A percentile compares a stretch with the other conserved stretches of the same genome.
phyloP scores from a whole-genome alignment of 2,329 filamentous ascomycete genomes.

The Cladobotryum mycophilum region DNA sequence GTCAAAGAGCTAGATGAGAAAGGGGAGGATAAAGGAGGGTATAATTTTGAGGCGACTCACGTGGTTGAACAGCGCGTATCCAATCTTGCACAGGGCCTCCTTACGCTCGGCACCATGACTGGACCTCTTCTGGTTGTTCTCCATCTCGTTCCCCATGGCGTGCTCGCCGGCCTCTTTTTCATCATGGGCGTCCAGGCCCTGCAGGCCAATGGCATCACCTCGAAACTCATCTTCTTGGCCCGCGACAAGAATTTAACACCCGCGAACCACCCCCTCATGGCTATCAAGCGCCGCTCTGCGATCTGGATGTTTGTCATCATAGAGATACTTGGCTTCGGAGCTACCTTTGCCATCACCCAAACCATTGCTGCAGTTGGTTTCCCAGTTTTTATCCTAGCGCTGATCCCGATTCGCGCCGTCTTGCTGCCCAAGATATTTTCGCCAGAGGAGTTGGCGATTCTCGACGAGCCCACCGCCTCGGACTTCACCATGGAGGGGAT shows the following conservation, averaged over 20 bases:
- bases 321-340: slow-evolving; percentile 65
- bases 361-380: slow-evolving; percentile 79
- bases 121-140: slow-evolving; percentile 67
- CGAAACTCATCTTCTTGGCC: slow-evolving; percentile 64
- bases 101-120: slow-evolving; percentile 74
- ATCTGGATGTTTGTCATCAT: slow-evolving; percentile 66
- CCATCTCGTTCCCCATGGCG: slow-evolving; percentile 71
- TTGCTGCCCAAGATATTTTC: slow-evolving; percentile 58
- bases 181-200: slow-evolving; percentile 78
- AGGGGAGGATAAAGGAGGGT: slow-evolving; percentile 50
- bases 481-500: slow-evolving; percentile 71
- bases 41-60: slow-evolving; percentile 46
- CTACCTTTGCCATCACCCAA: slow-evolving; percentile 77
- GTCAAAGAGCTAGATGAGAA: slow-evolving; percentile 48
- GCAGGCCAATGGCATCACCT: slow-evolving; percentile 68
- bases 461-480: slow-evolving; percentile 71
- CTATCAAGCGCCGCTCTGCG: slow-evolving; percentile 55
- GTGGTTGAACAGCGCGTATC: slow-evolving; percentile 75
- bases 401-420: slow-evolving; percentile 60
- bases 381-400: slow-evolving; percentile 63
- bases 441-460: slow-evolving; percentile 50
- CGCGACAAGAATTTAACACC: slow-evolving; percentile 60
- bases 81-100: slow-evolving; percentile 69
- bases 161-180: slow-evolving; percentile 76
- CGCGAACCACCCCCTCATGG: slow-evolving; percentile 50